Percentiles rank a stretch among this genome's conserved stretches.
These are phyloP conservation scores for Gryganskiella cystojenkinii DNA, from an alignment of 192 early-diverging fungal species.

Conservation along the genomic window DNA sequence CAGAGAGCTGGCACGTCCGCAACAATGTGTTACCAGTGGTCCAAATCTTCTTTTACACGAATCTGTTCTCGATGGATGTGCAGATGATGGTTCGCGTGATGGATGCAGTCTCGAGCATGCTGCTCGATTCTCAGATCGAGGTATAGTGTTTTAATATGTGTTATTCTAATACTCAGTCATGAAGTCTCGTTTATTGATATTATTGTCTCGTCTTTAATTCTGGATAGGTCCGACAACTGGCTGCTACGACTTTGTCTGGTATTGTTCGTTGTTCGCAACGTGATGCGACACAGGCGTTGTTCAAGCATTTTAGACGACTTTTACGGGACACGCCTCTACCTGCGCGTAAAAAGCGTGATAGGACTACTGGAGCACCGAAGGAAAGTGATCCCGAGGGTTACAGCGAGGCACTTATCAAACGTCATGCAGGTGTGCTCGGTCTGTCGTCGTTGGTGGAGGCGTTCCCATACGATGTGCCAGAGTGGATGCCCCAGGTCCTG, in stretches of 20 bases:
- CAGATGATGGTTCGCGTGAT: constrained; percentile 70
- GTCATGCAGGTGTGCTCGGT: constrained; percentile 93
- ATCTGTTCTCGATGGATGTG: constrained; percentile 76
- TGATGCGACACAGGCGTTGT: constrained; percentile 67
- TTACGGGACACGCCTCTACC: constrained; percentile 57
- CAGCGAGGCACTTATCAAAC: constrained; percentile 66
- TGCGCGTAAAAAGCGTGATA: constrained; percentile 52
- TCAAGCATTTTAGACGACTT: constrained; percentile 53
- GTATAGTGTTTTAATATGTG: no score
- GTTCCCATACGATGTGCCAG: constrained; percentile 94
- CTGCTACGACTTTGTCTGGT: constrained; percentile 79
- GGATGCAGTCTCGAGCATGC: constrained; percentile 72
- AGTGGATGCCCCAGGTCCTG: constrained; percentile 90
- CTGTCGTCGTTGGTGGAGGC: constrained; percentile 88
- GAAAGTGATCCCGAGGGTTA: constrained; percentile 56
- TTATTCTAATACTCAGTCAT: no score
- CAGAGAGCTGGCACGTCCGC: constrained; percentile 82
- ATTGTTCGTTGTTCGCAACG: constrained; percentile 81
- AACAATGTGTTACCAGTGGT: constrained; percentile 83
- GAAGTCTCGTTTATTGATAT: background rate
- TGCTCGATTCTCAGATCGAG: constrained; percentile 91
- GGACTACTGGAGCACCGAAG: constrained; percentile 20
- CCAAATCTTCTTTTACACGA: constrained; percentile 89
- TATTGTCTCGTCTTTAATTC: background rate
- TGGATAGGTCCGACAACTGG: constrained; percentile 74